These are phyloP conservation scores for Kwoniella sp. DNA, from an alignment of 768 basidiomycete genomes.

Conservation along the genomic window DNA sequence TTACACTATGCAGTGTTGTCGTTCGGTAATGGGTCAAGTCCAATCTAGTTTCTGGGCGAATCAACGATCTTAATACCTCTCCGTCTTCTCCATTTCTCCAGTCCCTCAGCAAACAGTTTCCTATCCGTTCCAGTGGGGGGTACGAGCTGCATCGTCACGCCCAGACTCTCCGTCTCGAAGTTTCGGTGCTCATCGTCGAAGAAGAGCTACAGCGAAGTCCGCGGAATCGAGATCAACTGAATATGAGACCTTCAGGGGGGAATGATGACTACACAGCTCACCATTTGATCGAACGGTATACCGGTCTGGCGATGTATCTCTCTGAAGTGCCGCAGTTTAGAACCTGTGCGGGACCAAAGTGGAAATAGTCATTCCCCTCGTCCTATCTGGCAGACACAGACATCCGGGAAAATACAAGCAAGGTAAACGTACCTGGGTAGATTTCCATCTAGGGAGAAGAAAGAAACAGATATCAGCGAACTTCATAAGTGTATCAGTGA, in stretches of 20 bases:
- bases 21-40: background rate
- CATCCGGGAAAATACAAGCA: no score
- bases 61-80: constrained; percentile 38
- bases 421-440: constrained; percentile 50
- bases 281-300: constrained; percentile 80
- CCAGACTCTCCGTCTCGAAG: constrained; percentile 62
- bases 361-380: constrained; percentile 4
- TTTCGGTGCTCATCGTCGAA: constrained; percentile 74
- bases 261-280: constrained; percentile 50
- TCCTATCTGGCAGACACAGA: no score
- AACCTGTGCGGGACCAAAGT: constrained; percentile 59
- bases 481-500: no score
- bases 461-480: no score
- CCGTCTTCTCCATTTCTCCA: constrained; percentile 67
- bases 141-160: constrained; percentile 81
- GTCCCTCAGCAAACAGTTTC: constrained; percentile 69
- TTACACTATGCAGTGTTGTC: background rate
- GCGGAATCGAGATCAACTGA: no score
- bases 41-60: background rate
- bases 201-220: no score
- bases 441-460: no score
- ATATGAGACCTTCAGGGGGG: no score
- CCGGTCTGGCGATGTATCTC: constrained; percentile 71
- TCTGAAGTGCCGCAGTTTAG: constrained; percentile 80
- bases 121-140: constrained; percentile 63